Evolutionary conservation across 306 rosid genomes (phyloP).

Genomic region (Cucurbita ficifolia): DNA sequence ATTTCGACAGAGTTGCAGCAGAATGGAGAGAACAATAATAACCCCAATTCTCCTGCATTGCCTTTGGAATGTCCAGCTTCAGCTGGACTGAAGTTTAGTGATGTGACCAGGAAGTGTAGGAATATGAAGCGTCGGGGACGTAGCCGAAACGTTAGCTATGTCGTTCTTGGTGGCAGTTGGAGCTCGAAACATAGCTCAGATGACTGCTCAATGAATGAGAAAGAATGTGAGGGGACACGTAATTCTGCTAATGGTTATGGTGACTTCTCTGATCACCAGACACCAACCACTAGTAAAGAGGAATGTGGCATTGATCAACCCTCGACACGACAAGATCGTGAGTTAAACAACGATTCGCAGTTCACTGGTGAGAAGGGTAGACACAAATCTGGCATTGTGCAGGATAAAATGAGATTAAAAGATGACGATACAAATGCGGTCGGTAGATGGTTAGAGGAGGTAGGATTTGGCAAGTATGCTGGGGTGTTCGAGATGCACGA

Average conservation of each 20-base stretch:
- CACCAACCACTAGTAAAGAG: constrained; percentile 21
- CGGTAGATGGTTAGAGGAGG: constrained; percentile 20
- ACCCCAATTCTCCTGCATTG: constrained; percentile 15
- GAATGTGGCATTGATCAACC: constrained; percentile 10
- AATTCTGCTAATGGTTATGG: constrained; percentile 7
- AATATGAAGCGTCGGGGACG: constrained; percentile 23
- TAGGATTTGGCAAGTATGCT: constrained; percentile 26
- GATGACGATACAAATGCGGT: constrained; percentile 6
- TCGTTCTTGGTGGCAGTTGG: constrained; percentile 16
- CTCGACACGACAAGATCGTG: neutral
- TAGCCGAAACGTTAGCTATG: neutral
- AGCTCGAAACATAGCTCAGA: constrained; percentile 18
- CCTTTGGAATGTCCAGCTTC: constrained; percentile 5
- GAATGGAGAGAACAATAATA: constrained; percentile 23
- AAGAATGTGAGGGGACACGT: constrained; percentile 12
- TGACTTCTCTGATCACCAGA: constrained; percentile 13
- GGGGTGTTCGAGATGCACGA: constrained; percentile 25
- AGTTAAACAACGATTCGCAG: constrained; percentile 8
- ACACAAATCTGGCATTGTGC: neutral
- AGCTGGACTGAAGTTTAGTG: constrained; percentile 10
- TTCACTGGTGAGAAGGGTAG: constrained; percentile 2
- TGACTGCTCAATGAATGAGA: constrained; percentile 6
- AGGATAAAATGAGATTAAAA: constrained; percentile 6
- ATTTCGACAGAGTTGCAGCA: constrained; percentile 18
- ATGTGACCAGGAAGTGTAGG: constrained; percentile 22